Evolutionary conservation across 1,139 yeast genomes (phyloP).

Genomic region (Pichia sp.): DNA sequence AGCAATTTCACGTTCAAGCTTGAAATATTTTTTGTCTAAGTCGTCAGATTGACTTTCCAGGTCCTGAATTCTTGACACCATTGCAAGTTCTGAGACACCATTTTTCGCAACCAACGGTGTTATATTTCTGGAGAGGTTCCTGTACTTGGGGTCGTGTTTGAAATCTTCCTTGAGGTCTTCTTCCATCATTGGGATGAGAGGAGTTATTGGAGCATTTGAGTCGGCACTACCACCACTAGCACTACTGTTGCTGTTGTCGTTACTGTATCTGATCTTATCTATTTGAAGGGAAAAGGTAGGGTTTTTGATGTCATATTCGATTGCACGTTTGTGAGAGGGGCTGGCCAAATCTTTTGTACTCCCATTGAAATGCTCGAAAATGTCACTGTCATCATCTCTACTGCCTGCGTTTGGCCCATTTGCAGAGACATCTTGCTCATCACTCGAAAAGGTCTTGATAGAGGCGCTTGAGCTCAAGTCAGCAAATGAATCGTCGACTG

Average conservation of each 20-base stretch:
- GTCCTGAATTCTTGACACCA: constrained; percentile 19
- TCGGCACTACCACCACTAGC: background rate
- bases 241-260: background rate
- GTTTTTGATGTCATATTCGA: background rate
- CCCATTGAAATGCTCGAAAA: constrained; percentile 18
- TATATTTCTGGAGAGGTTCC: constrained; percentile 17
- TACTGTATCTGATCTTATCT: background rate
- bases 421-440: constrained; percentile 4
- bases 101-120: constrained; percentile 21
- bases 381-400: constrained; percentile 8
- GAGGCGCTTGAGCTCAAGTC: constrained; percentile 8
- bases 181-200: background rate
- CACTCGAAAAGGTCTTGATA: constrained; percentile 18
- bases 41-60: constrained; percentile 20
- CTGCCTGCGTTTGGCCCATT: background rate
- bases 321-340: background rate
- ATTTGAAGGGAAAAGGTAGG: constrained; percentile 2
- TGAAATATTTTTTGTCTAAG: constrained; percentile 23
- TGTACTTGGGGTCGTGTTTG: constrained; percentile 6
- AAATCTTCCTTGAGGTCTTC: background rate
- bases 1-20: constrained; percentile 30
- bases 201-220: background rate
- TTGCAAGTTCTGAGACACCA: constrained; percentile 6
- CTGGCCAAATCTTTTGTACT: constrained; percentile 15
- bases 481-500: background rate